Percentiles rank a stretch among this genome's conserved stretches.
phyloP scores from a whole-genome alignment of 441 rosid genomes.

The Theobroma grandiflorum region DNA sequence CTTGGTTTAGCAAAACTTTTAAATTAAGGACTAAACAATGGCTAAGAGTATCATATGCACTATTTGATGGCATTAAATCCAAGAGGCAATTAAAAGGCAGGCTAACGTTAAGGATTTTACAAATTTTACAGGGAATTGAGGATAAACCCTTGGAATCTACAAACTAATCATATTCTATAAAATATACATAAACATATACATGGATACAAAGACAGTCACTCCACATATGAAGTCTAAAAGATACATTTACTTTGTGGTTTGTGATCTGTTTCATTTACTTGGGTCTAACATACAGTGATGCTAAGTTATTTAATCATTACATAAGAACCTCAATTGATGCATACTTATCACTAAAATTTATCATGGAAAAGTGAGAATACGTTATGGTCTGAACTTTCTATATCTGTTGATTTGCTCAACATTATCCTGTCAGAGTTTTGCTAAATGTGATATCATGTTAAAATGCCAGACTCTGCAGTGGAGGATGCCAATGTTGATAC shows the following conservation, averaged over 20 bases:
- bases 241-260: not conserved
- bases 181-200: not conserved
- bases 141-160: not conserved
- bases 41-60: not conserved
- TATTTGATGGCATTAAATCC: not conserved
- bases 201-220: not conserved
- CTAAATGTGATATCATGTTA: slow-evolving; percentile 26
- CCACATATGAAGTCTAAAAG: not conserved
- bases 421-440: slow-evolving; percentile 12
- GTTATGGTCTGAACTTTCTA: not conserved
- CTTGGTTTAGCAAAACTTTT: not conserved
- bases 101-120: not conserved
- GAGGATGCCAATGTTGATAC: slow-evolving; percentile 53
- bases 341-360: not conserved
- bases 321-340: not conserved
- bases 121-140: not conserved
- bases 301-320: not conserved
- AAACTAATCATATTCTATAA: not conserved
- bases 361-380: slow-evolving; percentile 7
- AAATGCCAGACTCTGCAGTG: slow-evolving; percentile 46
- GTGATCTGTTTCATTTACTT: not conserved
- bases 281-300: not conserved
- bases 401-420: slow-evolving; percentile 16
- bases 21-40: not conserved
- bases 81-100: not conserved